These are phyloP conservation scores for Mesostigma viride DNA, from an alignment of 139 green algal genomes.

Conservation along the genomic window DNA sequence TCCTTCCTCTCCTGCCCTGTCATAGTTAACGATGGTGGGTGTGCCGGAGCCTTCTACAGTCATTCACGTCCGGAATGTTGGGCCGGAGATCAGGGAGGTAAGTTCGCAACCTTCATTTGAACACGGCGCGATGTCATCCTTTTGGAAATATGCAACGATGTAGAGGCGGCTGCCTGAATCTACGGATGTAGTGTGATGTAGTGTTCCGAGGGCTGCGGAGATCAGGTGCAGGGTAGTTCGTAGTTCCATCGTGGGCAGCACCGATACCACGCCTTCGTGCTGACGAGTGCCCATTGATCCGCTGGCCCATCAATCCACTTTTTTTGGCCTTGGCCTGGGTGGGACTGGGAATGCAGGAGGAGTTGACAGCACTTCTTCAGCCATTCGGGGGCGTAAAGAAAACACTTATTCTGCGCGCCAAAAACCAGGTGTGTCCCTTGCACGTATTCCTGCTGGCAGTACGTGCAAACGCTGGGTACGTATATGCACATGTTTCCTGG, in stretches of 20 bases:
- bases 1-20: too few species aligned
- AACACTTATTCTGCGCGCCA: conserved; percentile 21
- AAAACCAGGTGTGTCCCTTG: conserved; percentile 26
- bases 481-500: background rate
- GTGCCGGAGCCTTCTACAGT: conserved; percentile 23
- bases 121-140: background rate
- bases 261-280: background rate
- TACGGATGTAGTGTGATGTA: conserved; percentile 8
- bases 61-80: conserved; percentile 25
- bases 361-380: conserved; percentile 18
- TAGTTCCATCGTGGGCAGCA: background rate
- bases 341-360: conserved; percentile 6
- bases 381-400: conserved; percentile 25
- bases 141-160: background rate
- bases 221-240: background rate
- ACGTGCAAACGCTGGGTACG: background rate
- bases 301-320: background rate
- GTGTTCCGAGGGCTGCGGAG: background rate
- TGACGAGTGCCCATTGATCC: background rate
- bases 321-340: background rate
- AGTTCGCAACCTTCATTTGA: background rate
- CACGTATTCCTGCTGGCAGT: background rate
- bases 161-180: background rate
- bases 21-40: too few species aligned
- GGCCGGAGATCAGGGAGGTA: conserved; percentile 18